A percentile compares a stretch with the other conserved stretches of the same genome.
Evolutionary conservation across 1,284 basidiomycete species (phyloP).

Genomic region (Moesziomyces sp.): DNA sequence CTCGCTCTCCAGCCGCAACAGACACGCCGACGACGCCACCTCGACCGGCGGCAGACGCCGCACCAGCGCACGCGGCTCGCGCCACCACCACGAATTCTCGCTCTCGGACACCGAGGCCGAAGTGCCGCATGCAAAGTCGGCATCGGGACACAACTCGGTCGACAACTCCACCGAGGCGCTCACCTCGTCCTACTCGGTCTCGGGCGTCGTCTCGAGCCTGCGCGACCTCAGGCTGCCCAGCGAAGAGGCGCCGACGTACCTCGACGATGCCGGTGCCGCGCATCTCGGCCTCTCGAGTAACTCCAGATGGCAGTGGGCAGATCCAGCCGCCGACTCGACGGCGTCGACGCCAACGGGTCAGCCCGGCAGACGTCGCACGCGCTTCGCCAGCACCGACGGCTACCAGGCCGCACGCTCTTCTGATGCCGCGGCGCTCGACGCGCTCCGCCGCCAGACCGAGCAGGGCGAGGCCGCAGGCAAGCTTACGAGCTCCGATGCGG

Average conservation of each 20-base stretch:
- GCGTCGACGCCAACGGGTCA: slow-evolving; percentile 23
- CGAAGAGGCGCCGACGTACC: slow-evolving; percentile 26
- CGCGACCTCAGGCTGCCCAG: slow-evolving; percentile 29
- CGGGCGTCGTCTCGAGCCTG: slow-evolving; percentile 24
- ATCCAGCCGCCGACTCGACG: slow-evolving; percentile 13
- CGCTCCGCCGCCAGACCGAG: slow-evolving; percentile 22
- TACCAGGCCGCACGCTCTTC: slow-evolving; percentile 18
- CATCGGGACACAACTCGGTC: slow-evolving; percentile 30
- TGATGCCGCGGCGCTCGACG: slow-evolving; percentile 24
- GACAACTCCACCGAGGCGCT: slow-evolving; percentile 21
- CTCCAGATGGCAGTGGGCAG: slow-evolving; percentile 41
- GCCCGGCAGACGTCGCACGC: slow-evolving; percentile 13
- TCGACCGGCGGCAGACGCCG: background rate
- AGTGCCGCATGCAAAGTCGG: slow-evolving; percentile 29
- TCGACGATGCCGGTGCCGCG: slow-evolving; percentile 24
- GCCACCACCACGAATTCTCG: slow-evolving; percentile 47
- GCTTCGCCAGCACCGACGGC: slow-evolving; percentile 40
- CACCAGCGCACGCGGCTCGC: background rate
- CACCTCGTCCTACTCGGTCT: slow-evolving; percentile 14
- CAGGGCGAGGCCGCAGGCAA: slow-evolving; percentile 45
- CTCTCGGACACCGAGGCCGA: slow-evolving; percentile 55
- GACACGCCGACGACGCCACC: background rate
- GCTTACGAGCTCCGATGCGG: slow-evolving; percentile 69
- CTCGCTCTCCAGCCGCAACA: slow-evolving; percentile 24
- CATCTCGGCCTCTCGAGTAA: slow-evolving; percentile 34